A percentile compares a stretch with the other conserved stretches of the same genome.
Conservation (phyloP, 345 rosid genomes). For the Physaria fendleri region DNA sequence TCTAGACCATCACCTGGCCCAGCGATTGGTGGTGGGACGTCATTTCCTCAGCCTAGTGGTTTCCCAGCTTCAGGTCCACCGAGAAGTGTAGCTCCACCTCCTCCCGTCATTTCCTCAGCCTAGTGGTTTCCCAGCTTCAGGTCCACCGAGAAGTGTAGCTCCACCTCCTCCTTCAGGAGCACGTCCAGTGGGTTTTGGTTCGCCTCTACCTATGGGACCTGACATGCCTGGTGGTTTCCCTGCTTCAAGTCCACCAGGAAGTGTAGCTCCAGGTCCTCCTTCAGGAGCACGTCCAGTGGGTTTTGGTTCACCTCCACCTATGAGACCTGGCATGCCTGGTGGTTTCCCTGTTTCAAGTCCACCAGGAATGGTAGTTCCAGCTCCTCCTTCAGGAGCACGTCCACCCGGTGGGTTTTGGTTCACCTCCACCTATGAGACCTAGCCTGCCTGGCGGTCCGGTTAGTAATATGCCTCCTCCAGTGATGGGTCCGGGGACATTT, state of each 20-base stretch:
- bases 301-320: slow-evolving; percentile 32
- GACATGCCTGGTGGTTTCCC: neutral
- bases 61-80: too few species aligned
- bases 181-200: slow-evolving; percentile 26
- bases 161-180: too few species aligned
- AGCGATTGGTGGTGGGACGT: neutral
- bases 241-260: slow-evolving; percentile 17
- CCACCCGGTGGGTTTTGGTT: slow-evolving; percentile 26
- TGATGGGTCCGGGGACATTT: slow-evolving; percentile 18
- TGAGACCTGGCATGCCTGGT: slow-evolving; percentile 3
- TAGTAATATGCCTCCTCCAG: slow-evolving; percentile 1
- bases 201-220: slow-evolving; percentile 28
- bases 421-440: slow-evolving; percentile 28
- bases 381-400: slow-evolving; percentile 26
- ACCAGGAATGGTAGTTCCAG: slow-evolving; percentile 13
- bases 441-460: neutral
- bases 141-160: too few species aligned
- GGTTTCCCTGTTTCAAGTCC: slow-evolving; percentile 19
- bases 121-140: slow-evolving; percentile 13
- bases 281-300: slow-evolving; percentile 25
- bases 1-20: slow-evolving; percentile 20
- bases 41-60: neutral
- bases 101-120: slow-evolving; percentile 5
- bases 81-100: too few species aligned
- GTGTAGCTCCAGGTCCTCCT: slow-evolving; percentile 19